phyloP scores from a whole-genome alignment of 768 basidiomycete species.

The Terana coerulea region DNA sequence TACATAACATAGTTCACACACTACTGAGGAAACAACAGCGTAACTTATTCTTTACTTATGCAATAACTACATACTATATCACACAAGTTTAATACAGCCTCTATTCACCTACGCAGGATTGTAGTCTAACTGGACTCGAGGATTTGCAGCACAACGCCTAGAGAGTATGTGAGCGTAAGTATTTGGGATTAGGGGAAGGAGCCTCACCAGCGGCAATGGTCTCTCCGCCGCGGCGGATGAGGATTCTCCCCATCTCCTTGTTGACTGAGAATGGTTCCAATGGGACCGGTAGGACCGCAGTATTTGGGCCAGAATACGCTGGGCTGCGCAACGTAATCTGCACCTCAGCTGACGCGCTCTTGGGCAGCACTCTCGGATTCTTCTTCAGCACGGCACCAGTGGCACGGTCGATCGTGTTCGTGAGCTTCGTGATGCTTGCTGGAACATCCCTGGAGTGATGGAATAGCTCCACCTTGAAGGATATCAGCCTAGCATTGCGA shows the following conservation, averaged over 20 bases:
- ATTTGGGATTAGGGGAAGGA: background rate
- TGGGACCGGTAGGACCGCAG: constrained; percentile 61
- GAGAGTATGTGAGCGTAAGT: constrained; percentile 6
- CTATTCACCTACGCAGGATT: no score
- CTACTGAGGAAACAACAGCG: no score
- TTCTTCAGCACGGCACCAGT: constrained; percentile 69
- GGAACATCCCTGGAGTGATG: constrained; percentile 93
- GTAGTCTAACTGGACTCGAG: no score
- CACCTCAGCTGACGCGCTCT: constrained; percentile 80
- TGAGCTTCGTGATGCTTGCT: constrained; percentile 77
- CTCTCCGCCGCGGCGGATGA: constrained; percentile 86
- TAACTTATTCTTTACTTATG: no score
- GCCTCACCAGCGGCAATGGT: constrained; percentile 81
- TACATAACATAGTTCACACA: no score
- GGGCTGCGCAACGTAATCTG: constrained; percentile 70
- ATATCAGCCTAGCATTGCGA: background rate
- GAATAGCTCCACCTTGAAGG: constrained; percentile 79
- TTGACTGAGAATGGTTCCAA: constrained; percentile 82
- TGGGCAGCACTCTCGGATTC: constrained; percentile 87
- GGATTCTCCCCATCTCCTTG: constrained; percentile 94
- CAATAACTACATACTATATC: no score
- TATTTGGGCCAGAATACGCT: constrained; percentile 42
- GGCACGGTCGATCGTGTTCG: constrained; percentile 75
- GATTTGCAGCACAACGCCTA: constrained; percentile 7
- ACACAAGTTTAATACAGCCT: no score